A percentile compares a stretch with the other conserved stretches of the same genome.
Evolutionary conservation across 768 basidiomycete genomes (phyloP).

Genomic region (Phylloporus rhodoxanthus): DNA sequence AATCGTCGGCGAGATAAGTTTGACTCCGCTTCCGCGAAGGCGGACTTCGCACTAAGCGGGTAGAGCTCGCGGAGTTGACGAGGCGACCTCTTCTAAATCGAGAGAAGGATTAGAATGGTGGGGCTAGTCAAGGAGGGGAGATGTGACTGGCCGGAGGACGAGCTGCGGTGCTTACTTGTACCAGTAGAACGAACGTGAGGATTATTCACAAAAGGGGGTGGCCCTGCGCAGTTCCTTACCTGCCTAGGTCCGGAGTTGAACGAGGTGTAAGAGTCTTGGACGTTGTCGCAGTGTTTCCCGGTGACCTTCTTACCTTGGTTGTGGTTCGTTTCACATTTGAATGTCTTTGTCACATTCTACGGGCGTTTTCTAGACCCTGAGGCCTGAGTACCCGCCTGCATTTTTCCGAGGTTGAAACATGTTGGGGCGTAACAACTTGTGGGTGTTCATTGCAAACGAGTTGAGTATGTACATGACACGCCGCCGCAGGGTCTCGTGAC

Average conservation of each 20-base stretch:
- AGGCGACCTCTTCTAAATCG: conserved; percentile 24
- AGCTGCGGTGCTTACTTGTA: neutral
- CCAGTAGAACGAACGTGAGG: neutral
- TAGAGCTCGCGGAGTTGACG: conserved; percentile 30
- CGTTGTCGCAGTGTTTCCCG: neutral
- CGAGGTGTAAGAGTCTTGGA: neutral
- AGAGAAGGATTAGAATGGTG: conserved; percentile 18
- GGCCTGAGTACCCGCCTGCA: conserved; percentile 1
- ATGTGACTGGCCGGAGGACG: neutral
- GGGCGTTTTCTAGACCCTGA: neutral
- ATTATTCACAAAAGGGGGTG: neutral
- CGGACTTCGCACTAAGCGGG: conserved; percentile 23
- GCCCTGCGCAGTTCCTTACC: neutral
- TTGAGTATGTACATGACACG: neutral
- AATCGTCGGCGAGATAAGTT: conserved; percentile 2
- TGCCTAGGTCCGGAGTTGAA: neutral
- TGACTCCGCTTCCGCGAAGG: conserved; percentile 29
- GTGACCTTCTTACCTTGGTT: neutral
- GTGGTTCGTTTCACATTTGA: neutral
- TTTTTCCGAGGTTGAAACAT: neutral
- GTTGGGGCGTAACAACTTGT: neutral
- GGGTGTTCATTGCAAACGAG: neutral
- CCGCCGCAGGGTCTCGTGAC: neutral
- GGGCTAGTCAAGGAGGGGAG: neutral
- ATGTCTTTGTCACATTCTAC: neutral